Percentiles rank a stretch among this genome's conserved stretches.
phyloP scores from a whole-genome alignment of 306 rosid species.

The Cajanus cajan region DNA sequence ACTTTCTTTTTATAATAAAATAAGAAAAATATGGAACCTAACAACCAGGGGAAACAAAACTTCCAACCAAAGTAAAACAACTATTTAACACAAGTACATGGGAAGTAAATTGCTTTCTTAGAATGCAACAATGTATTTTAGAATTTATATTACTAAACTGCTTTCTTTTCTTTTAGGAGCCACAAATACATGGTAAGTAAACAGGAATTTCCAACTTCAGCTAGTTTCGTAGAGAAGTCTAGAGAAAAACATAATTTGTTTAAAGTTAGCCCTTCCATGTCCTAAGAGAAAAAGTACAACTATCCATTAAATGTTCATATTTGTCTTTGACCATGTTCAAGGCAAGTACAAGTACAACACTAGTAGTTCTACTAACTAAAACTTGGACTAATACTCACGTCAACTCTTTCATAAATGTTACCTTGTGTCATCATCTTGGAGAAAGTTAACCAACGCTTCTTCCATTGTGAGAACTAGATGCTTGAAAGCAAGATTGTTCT shows the following conservation, averaged over 20 bases:
- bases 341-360: conserved; percentile 1
- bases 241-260: neutral
- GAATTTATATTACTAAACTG: neutral
- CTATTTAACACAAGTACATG: neutral
- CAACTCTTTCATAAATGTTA: conserved; percentile 39
- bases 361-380: neutral
- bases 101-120: too few relatives aligned
- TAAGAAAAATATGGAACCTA: neutral
- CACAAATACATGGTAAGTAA: neutral
- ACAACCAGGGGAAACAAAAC: neutral
- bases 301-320: neutral
- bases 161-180: neutral
- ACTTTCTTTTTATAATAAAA: neutral
- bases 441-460: conserved; percentile 74
- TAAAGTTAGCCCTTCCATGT: neutral
- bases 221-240: neutral
- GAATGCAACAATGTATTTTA: neutral
- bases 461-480: conserved; percentile 96
- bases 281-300: neutral
- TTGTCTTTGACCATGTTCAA: conserved; percentile 15
- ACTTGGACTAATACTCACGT: neutral
- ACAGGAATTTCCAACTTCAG: neutral
- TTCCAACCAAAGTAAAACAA: neutral
- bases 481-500: conserved; percentile 94
- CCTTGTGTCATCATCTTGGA: conserved; percentile 80